A percentile compares a stretch with the other conserved stretches of the same genome.
phyloP scores from a whole-genome alignment of 305 asterid species.

The Fraxinus albicans region DNA sequence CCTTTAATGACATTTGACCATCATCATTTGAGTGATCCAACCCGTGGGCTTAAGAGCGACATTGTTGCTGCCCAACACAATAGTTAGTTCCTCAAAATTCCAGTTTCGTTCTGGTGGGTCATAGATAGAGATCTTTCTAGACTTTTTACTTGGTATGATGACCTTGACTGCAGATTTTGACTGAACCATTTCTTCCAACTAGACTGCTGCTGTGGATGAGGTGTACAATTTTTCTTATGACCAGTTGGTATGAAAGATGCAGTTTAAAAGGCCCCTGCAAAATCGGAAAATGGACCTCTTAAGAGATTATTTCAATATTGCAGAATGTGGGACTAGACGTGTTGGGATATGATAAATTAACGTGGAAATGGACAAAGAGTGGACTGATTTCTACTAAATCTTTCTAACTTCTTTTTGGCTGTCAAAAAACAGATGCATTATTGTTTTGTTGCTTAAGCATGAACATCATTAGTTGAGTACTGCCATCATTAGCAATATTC shows the following conservation, averaged over 20 bases:
- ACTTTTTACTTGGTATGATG: not conserved
- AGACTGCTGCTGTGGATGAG: not conserved
- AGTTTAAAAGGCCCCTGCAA: not conserved
- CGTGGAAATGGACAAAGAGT: not conserved
- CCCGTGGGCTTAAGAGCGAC: not conserved
- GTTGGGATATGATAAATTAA: not conserved
- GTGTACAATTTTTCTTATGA: not conserved
- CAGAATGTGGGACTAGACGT: not conserved
- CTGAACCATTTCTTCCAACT: not conserved
- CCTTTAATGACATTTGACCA: not conserved
- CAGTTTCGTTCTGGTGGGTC: not conserved
- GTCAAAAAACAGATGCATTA: not conserved
- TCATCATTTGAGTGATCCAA: not conserved
- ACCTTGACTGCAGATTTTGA: not conserved
- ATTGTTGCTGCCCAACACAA: not conserved
- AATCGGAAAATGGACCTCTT: not conserved
- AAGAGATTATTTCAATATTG: not conserved
- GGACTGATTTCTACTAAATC: conserved; percentile 1
- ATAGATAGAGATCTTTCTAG: not conserved
- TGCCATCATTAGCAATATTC: not conserved
- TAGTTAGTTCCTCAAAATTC: not conserved
- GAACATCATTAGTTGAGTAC: not conserved
- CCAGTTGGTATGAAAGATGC: not conserved
- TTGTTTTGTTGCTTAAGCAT: not conserved
- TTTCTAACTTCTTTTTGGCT: not conserved